Percentiles rank a stretch among this genome's conserved stretches.
phyloP scores from a whole-genome alignment of 2,329 filamentous ascomycete genomes.

The Hymenotorrendiella dingleyae region DNA sequence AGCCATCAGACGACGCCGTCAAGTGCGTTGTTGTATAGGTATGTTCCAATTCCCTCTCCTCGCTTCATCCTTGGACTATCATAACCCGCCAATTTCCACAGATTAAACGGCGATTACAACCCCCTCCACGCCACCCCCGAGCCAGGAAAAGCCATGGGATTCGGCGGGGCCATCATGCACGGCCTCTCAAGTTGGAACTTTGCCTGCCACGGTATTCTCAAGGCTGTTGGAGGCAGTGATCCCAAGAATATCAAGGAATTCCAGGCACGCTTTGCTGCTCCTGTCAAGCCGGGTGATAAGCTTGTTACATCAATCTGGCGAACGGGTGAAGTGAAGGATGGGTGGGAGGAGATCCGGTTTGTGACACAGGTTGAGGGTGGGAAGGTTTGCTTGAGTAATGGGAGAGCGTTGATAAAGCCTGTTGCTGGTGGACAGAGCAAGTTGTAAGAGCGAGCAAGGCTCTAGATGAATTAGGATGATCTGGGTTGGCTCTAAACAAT shows the following conservation, averaged over 20 bases:
- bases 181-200: slow-evolving; percentile 85
- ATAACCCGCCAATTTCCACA: slow-evolving; percentile 39
- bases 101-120: slow-evolving; percentile 91
- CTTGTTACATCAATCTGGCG: slow-evolving; percentile 77
- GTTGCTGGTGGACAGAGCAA: slow-evolving; percentile 22
- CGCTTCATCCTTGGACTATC: not conserved
- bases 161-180: slow-evolving; percentile 83
- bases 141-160: slow-evolving; percentile 83
- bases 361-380: slow-evolving; percentile 70
- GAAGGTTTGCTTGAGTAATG: slow-evolving; percentile 84
- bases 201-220: slow-evolving; percentile 66
- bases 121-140: slow-evolving; percentile 83
- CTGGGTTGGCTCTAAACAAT: no score
- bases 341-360: slow-evolving; percentile 80
- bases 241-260: slow-evolving; percentile 81
- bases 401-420: slow-evolving; percentile 61
- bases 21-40: slow-evolving; percentile 69
- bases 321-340: slow-evolving; percentile 60
- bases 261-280: slow-evolving; percentile 80
- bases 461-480: no score
- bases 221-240: slow-evolving; percentile 68
- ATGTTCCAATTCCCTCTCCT: slow-evolving; percentile 18
- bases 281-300: slow-evolving; percentile 78
- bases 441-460: no score
- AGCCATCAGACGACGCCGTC: slow-evolving; percentile 65